Evolutionary conservation across 169 alveolate species (phyloP).

Genomic region (Babesia sp.): DNA sequence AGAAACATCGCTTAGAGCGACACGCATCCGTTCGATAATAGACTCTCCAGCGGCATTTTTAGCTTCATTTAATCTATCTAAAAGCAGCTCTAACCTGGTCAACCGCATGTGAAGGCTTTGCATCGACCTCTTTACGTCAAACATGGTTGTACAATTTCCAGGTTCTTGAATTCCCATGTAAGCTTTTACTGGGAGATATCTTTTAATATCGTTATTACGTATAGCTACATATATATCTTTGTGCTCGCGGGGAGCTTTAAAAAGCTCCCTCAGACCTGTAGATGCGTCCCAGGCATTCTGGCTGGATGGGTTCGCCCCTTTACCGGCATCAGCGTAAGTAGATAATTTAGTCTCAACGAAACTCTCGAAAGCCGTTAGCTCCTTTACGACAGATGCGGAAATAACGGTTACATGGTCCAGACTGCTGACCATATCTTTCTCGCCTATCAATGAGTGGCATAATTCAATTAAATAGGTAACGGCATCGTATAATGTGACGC

Average conservation of each 20-base stretch:
- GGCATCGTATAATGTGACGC: background rate
- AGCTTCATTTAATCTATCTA: background rate
- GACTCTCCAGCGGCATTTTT: background rate
- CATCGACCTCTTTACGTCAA: conserved; percentile 26
- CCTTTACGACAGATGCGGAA: background rate
- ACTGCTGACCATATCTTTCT: background rate
- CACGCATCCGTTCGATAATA: background rate
- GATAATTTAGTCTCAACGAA: background rate
- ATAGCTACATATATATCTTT: conserved; percentile 23
- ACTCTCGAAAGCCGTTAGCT: background rate
- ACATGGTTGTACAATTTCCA: conserved; percentile 1
- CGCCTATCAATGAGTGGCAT: background rate
- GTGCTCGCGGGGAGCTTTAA: conserved; percentile 44
- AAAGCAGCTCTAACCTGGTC: conserved; percentile 1
- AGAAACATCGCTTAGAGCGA: background rate
- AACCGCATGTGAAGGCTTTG: background rate
- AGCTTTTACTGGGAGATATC: conserved; percentile 1
- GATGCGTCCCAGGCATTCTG: conserved; percentile 36
- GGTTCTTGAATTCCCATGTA: background rate
- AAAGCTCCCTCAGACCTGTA: conserved; percentile 25
- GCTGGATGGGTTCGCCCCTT: background rate
- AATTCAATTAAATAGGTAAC: background rate
- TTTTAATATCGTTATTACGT: background rate
- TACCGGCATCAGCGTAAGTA: background rate
- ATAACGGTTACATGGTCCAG: background rate